phyloP scores from a whole-genome alignment of 148 eudicot species.

The Silene conica region DNA sequence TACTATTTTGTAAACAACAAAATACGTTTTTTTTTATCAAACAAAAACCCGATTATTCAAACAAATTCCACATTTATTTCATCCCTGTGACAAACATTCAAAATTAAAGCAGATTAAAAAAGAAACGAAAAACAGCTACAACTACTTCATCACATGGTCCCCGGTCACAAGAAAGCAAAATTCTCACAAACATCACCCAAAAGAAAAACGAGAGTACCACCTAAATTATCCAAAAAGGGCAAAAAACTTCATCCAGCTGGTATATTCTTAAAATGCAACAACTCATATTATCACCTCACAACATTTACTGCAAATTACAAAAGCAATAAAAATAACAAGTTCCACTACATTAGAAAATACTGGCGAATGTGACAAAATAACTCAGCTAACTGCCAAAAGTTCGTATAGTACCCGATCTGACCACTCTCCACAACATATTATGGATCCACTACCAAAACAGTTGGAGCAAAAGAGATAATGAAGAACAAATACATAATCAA shows the following conservation, averaged over 20 bases:
- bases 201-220: background rate
- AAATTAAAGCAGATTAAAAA: background rate
- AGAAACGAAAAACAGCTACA: too few species aligned
- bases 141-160: slow-evolving; percentile 2
- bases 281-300: background rate
- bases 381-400: slow-evolving; percentile 16
- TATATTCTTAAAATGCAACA: background rate
- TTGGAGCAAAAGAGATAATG: slow-evolving; percentile 4
- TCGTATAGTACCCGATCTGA: slow-evolving; percentile 21
- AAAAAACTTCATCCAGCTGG: background rate
- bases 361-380: slow-evolving; percentile 14
- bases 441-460: slow-evolving; percentile 11
- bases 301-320: background rate
- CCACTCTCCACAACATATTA: slow-evolving; percentile 11
- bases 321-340: background rate
- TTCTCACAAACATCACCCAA: slow-evolving; percentile 1
- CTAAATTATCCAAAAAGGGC: background rate
- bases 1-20: background rate
- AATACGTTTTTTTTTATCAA: too few species aligned
- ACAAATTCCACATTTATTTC: background rate
- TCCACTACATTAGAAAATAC: background rate
- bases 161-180: background rate
- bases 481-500: background rate
- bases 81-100: background rate
- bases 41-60: background rate